Evolutionary conservation across 306 rosid genomes (phyloP).

Genomic region (Elaeagnus macrophylla): DNA sequence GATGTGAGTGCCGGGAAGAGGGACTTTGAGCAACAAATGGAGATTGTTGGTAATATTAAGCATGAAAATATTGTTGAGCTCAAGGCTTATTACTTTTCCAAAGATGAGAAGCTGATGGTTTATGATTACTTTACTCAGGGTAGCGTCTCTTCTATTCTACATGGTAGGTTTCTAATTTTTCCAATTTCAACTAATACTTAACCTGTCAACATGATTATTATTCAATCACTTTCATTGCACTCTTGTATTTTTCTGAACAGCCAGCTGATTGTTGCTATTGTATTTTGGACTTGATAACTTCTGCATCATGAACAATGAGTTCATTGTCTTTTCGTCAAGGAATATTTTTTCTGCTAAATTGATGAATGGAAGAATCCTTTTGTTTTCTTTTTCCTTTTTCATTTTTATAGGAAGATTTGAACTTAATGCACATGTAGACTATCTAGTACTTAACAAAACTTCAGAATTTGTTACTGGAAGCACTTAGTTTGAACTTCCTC

Average conservation of each 20-base stretch:
- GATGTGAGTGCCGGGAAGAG: constrained; percentile 60
- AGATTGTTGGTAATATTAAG: constrained; percentile 59
- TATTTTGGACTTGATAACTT: too few species aligned
- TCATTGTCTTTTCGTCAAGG: too few species aligned
- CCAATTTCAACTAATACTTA: neutral
- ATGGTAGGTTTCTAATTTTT: constrained; percentile 44
- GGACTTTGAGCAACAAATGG: constrained; percentile 82
- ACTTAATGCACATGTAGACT: too few species aligned
- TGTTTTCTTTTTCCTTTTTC: too few species aligned
- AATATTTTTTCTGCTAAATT: too few species aligned
- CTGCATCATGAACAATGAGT: too few species aligned
- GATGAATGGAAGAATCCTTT: too few species aligned
- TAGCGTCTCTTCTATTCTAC: constrained; percentile 65
- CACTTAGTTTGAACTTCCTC: too few species aligned
- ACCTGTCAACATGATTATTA: neutral
- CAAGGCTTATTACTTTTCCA: constrained; percentile 72
- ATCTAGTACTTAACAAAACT: too few species aligned
- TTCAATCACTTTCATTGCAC: neutral
- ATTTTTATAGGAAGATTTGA: too few species aligned
- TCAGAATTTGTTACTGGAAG: too few species aligned
- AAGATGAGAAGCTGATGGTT: constrained; percentile 66
- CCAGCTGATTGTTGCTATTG: too few species aligned
- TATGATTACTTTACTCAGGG: constrained; percentile 60
- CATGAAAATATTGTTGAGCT: constrained; percentile 80
- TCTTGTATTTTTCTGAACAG: neutral